Evolutionary conservation across 169 alveolate species (phyloP).

Genomic region (Plasmodium ovale): DNA sequence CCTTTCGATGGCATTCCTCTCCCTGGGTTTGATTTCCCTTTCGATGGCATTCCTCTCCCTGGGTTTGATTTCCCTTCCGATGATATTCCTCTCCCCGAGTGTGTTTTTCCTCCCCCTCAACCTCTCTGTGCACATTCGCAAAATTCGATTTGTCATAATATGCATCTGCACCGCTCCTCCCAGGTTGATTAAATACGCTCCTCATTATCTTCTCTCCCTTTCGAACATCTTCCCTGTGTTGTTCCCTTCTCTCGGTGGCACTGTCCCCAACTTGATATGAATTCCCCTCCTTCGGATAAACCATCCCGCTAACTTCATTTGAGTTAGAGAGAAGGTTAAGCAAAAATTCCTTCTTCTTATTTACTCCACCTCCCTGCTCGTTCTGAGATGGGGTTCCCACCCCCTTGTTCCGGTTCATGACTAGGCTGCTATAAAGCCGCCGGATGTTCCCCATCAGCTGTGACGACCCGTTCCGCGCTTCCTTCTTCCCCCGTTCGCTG

Average conservation of each 20-base stretch:
- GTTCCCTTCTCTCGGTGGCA: not conserved
- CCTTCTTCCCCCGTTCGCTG: no score
- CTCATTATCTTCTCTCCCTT: constrained; percentile 22
- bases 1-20: no score
- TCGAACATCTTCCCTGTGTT: not conserved
- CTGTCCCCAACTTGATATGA: not conserved
- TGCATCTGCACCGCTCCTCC: not conserved
- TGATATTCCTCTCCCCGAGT: not conserved
- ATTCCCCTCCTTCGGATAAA: no score
- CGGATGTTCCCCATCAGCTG: no score
- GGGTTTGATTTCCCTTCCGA: not conserved
- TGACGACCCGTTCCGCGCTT: no score
- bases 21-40: no score
- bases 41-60: no score
- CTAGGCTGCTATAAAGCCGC: no score
- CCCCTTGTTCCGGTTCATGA: not conserved
- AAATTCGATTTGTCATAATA: constrained; percentile 23
- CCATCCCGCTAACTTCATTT: constrained; percentile 21
- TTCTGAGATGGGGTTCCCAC: not conserved
- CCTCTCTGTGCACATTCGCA: not conserved
- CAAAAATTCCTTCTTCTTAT: constrained; percentile 47
- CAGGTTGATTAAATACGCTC: not conserved
- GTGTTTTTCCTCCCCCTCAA: not conserved
- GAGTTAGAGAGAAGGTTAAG: constrained; percentile 37
- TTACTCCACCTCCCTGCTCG: not conserved